Conservation (phyloP, 257 asterid species). For the Penstemon newberryi region DNA sequence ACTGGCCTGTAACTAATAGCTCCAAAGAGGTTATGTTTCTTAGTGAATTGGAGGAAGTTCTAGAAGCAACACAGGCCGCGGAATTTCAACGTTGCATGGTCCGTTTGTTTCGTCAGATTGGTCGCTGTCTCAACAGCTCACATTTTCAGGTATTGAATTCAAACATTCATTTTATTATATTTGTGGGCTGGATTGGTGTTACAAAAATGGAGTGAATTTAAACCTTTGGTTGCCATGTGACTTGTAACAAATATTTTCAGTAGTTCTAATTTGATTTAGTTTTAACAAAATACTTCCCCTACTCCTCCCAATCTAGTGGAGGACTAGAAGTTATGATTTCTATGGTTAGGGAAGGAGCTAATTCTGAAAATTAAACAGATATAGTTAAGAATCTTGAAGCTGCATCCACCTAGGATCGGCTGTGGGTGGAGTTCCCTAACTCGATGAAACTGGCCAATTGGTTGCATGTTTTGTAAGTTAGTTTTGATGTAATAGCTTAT, state of each 20-base stretch:
- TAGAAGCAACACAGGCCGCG: slow-evolving; percentile 42
- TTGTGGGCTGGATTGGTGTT: background rate
- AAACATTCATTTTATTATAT: background rate
- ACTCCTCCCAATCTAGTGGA: too few relatives aligned
- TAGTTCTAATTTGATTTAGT: background rate
- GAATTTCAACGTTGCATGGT: slow-evolving; percentile 47
- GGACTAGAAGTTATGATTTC: too few relatives aligned
- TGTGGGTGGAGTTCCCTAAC: too few relatives aligned
- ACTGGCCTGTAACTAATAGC: slow-evolving; percentile 49
- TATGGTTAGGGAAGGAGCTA: too few relatives aligned
- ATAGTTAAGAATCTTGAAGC: too few relatives aligned
- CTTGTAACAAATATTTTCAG: background rate
- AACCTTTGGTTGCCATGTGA: slow-evolving; percentile 2
- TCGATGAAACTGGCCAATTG: too few relatives aligned
- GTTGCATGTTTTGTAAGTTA: too few relatives aligned
- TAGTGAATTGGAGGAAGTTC: slow-evolving; percentile 48
- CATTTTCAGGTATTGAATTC: slow-evolving; percentile 42
- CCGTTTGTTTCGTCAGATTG: slow-evolving; percentile 41
- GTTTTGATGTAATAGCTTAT: too few relatives aligned
- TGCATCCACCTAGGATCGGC: too few relatives aligned
- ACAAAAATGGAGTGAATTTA: background rate
- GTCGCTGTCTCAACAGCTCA: slow-evolving; percentile 43
- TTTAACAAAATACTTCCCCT: too few relatives aligned
- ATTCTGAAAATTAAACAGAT: too few relatives aligned
- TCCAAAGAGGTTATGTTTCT: slow-evolving; percentile 47